Evolutionary conservation across 2,329 filamentous ascomycete species (phyloP).

Genomic region (Clonostachys rhizophaga): DNA sequence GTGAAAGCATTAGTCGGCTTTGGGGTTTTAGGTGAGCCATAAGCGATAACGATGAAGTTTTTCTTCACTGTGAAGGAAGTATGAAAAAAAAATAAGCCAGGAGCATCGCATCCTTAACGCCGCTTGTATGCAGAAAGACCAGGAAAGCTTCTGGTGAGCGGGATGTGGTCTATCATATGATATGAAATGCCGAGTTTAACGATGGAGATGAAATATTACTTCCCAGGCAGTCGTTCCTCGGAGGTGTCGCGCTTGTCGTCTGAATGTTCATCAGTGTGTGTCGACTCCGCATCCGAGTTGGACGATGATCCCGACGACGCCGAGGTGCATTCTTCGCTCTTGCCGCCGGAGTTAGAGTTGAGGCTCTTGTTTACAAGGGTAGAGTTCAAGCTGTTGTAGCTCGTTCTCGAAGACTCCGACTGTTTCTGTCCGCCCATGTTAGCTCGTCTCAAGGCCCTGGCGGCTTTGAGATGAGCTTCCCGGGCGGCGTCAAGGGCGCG

Average conservation of each 20-base stretch:
- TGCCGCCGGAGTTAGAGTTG: neutral
- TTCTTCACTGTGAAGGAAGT: neutral
- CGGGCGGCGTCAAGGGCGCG: constrained; percentile 42
- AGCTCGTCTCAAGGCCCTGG: constrained; percentile 36
- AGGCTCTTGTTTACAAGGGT: constrained; percentile 24
- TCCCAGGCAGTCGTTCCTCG: constrained; percentile 8
- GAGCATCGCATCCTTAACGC: constrained; percentile 1
- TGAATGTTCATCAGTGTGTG: neutral
- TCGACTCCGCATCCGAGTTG: constrained; percentile 30
- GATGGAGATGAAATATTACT: no score
- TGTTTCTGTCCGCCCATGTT: constrained; percentile 37
- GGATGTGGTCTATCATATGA: neutral
- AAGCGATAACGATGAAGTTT: no score
- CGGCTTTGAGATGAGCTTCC: constrained; percentile 26
- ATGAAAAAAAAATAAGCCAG: neutral
- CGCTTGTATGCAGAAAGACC: neutral
- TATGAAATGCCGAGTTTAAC: no score
- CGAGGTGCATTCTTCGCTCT: constrained; percentile 21
- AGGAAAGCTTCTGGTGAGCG: neutral
- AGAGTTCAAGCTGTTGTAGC: constrained; percentile 39
- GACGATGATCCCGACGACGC: constrained; percentile 12
- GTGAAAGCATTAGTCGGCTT: no score
- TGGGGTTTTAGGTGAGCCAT: no score
- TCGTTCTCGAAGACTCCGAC: constrained; percentile 36
- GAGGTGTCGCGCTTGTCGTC: constrained; percentile 12